Conservation (phyloP, 306 rosid species). For the Inga oerstediana region DNA sequence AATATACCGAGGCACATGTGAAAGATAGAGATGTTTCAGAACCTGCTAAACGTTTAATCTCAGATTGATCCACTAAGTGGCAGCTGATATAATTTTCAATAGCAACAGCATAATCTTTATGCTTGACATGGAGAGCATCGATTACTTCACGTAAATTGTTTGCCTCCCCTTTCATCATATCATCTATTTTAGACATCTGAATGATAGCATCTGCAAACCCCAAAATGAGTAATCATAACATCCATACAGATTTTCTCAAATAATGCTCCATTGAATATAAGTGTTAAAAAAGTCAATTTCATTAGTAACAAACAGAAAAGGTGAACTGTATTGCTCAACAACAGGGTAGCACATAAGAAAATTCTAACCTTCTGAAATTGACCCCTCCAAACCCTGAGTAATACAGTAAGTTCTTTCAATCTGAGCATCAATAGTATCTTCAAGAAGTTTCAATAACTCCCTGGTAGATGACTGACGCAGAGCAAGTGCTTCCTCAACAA, state of each 20-base stretch:
- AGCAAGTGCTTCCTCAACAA: slow-evolving; percentile 72
- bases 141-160: slow-evolving; percentile 54
- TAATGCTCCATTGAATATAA: slow-evolving; percentile 6
- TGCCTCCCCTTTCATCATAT: slow-evolving; percentile 79
- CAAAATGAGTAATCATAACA: slow-evolving; percentile 37
- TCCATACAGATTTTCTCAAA: slow-evolving; percentile 31
- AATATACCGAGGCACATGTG: background rate
- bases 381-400: slow-evolving; percentile 45
- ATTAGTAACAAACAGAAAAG: slow-evolving; percentile 7
- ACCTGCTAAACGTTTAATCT: slow-evolving; percentile 76
- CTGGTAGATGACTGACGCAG: slow-evolving; percentile 63
- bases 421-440: slow-evolving; percentile 55
- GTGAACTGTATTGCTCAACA: slow-evolving; percentile 16
- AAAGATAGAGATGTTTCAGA: background rate
- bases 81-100: slow-evolving; percentile 50
- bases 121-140: slow-evolving; percentile 64
- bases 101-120: slow-evolving; percentile 60
- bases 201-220: slow-evolving; percentile 67
- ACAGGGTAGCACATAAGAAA: slow-evolving; percentile 32
- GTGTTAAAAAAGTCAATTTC: slow-evolving; percentile 8
- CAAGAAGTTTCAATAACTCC: slow-evolving; percentile 60
- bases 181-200: slow-evolving; percentile 76
- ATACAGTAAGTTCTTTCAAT: slow-evolving; percentile 54
- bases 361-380: slow-evolving; percentile 75
- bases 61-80: slow-evolving; percentile 60